Percentiles rank a stretch among this genome's conserved stretches.
Evolutionary conservation across 192 early-diverging fungal species (phyloP).

Genomic region (Geosiphon pyriformis): DNA sequence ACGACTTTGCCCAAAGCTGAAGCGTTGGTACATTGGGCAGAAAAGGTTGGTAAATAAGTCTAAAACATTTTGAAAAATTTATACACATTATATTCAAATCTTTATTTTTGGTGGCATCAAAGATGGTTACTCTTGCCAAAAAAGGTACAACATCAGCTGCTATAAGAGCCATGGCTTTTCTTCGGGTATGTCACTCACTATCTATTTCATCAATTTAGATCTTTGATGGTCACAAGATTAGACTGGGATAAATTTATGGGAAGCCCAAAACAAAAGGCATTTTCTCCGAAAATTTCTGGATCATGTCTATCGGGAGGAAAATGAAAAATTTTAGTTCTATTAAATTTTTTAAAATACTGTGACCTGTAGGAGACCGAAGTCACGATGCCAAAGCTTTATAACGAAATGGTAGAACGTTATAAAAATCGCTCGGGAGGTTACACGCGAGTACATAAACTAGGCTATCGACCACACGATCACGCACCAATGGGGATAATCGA

Average conservation of each 20-base stretch:
- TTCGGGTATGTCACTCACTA: slow-evolving; percentile 37
- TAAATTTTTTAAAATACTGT: background rate
- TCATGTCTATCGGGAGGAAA: too few species aligned
- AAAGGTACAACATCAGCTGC: slow-evolving; percentile 58
- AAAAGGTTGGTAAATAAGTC: slow-evolving; percentile 50
- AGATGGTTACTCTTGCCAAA: slow-evolving; percentile 85
- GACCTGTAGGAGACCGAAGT: slow-evolving; percentile 54
- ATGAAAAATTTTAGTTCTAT: too few species aligned
- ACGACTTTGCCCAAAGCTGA: slow-evolving; percentile 94
- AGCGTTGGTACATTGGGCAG: slow-evolving; percentile 76
- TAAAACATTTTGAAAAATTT: background rate
- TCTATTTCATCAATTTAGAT: too few species aligned
- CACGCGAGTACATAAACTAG: slow-evolving; percentile 78
- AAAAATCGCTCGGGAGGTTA: slow-evolving; percentile 75
- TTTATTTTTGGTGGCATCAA: background rate
- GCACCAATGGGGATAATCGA: slow-evolving; percentile 90
- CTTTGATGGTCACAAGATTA: too few species aligned
- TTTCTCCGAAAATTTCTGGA: too few species aligned
- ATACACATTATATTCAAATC: background rate
- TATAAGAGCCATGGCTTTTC: slow-evolving; percentile 49
- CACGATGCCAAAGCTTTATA: slow-evolving; percentile 77
- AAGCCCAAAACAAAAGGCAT: too few species aligned
- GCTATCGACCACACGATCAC: slow-evolving; percentile 73
- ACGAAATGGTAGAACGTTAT: slow-evolving; percentile 80
- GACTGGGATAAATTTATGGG: too few species aligned